A percentile compares a stretch with the other conserved stretches of the same genome.
Conservation (phyloP, 1,139 yeast genomes). For the Lodderomyces oxycetoniae region DNA sequence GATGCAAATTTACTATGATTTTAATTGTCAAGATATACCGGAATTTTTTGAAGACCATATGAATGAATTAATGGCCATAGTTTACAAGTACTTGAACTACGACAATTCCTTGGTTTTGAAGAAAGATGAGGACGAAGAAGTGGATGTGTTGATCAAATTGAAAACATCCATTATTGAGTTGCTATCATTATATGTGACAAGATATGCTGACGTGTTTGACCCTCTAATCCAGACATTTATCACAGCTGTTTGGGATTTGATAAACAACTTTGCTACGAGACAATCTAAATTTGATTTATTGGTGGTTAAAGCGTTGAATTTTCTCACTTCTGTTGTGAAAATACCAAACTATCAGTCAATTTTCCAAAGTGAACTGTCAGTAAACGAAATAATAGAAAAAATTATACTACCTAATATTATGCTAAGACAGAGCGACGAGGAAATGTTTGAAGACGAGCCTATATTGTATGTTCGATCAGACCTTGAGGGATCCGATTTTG, state of each 20-base stretch:
- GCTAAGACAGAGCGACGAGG: slow-evolving; percentile 83
- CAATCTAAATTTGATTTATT: slow-evolving; percentile 80
- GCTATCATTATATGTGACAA: slow-evolving; percentile 76
- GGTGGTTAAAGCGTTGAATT: slow-evolving; percentile 75
- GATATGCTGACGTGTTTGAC: slow-evolving; percentile 89
- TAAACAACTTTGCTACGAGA: slow-evolving; percentile 56
- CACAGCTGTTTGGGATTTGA: slow-evolving; percentile 74
- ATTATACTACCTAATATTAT: slow-evolving; percentile 85
- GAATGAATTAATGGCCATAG: slow-evolving; percentile 67
- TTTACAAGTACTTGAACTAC: slow-evolving; percentile 75
- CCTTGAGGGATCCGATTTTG: slow-evolving; percentile 91
- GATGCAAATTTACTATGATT: slow-evolving; percentile 80
- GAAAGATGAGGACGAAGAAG: slow-evolving; percentile 66
- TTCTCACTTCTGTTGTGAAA: slow-evolving; percentile 77
- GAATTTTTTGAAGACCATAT: slow-evolving; percentile 95
- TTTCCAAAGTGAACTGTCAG: slow-evolving; percentile 62
- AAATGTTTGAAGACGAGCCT: slow-evolving; percentile 94
- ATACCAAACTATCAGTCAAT: slow-evolving; percentile 55
- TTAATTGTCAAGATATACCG: slow-evolving; percentile 96
- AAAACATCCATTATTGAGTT: slow-evolving; percentile 84
- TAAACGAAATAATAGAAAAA: slow-evolving; percentile 74
- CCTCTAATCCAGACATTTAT: slow-evolving; percentile 73
- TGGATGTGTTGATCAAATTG: slow-evolving; percentile 66
- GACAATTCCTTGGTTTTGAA: slow-evolving; percentile 46
- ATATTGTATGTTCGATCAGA: slow-evolving; percentile 88